Conservation (phyloP, 164 flowering plant species). For the Litsea cubeba region DNA sequence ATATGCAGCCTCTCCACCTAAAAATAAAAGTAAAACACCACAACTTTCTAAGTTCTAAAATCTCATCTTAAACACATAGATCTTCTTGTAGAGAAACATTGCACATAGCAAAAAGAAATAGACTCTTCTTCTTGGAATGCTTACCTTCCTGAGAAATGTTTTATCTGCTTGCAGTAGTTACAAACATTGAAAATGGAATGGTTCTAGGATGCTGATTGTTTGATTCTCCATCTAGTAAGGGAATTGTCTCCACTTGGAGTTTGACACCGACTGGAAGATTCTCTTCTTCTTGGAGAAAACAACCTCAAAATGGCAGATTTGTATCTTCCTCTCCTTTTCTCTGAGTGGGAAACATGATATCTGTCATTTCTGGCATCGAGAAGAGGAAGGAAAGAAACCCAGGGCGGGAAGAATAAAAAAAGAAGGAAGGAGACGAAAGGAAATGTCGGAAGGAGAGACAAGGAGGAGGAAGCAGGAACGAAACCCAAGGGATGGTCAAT, state of each 20-base stretch:
- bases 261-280: not conserved
- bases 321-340: not conserved
- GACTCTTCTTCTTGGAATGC: not conserved
- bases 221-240: no score
- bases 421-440: no score
- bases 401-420: conserved; percentile 4
- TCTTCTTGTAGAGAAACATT: no score
- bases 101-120: not conserved
- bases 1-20: no score
- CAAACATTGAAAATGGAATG: not conserved
- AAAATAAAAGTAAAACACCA: no score
- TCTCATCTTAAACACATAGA: no score
- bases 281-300: not conserved
- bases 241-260: not conserved
- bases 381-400: not conserved
- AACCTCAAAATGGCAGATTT: not conserved
- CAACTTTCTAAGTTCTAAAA: no score
- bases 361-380: not conserved
- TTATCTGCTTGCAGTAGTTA: not conserved
- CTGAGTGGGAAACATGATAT: not conserved
- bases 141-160: not conserved
- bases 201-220: not conserved
- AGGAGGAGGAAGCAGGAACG: not conserved
- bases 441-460: not conserved
- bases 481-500: not conserved